phyloP scores from a whole-genome alignment of 176 grass and related monocot genomes.

The Panicum miliaceum region DNA sequence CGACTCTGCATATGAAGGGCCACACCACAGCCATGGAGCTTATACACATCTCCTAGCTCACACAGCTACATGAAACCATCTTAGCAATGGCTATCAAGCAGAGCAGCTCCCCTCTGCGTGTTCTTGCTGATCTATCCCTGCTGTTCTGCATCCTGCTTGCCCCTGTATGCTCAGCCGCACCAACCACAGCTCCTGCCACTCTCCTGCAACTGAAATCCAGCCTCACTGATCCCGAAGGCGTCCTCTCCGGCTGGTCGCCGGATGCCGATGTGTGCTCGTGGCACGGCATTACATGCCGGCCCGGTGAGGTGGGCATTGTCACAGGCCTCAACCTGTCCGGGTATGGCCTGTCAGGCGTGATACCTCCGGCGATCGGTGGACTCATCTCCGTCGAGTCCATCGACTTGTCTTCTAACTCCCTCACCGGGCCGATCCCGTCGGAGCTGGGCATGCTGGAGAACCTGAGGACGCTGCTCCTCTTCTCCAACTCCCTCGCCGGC shows the following conservation, averaged over 20 bases:
- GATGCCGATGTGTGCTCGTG: slow-evolving; percentile 67
- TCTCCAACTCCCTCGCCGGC: slow-evolving; percentile 81
- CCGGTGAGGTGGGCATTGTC: slow-evolving; percentile 38
- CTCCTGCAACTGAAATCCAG: slow-evolving; percentile 73
- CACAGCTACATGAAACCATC: slow-evolving; percentile 35
- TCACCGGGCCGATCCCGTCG: slow-evolving; percentile 64
- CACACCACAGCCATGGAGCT: slow-evolving; percentile 31
- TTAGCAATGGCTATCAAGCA: slow-evolving; percentile 49
- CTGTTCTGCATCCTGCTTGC: slow-evolving; percentile 37
- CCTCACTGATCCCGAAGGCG: slow-evolving; percentile 55
- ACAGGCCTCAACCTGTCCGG: slow-evolving; percentile 78
- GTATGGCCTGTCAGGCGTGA: slow-evolving; percentile 54
- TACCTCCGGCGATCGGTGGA: slow-evolving; percentile 59
- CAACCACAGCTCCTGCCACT: slow-evolving; percentile 23
- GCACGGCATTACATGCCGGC: slow-evolving; percentile 65
- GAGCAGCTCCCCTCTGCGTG: slow-evolving; percentile 24
- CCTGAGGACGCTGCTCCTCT: slow-evolving; percentile 73
- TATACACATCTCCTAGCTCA: slow-evolving; percentile 14
- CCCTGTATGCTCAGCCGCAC: slow-evolving; percentile 38
- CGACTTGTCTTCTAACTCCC: slow-evolving; percentile 83
- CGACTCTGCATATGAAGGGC: slow-evolving; percentile 26
- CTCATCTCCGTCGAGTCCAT: slow-evolving; percentile 66
- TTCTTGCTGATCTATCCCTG: slow-evolving; percentile 36
- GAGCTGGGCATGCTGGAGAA: slow-evolving; percentile 69
- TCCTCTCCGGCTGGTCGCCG: slow-evolving; percentile 66